A percentile compares a stretch with the other conserved stretches of the same genome.
Conservation (phyloP, 2,329 filamentous ascomycete genomes). For the Fusarium miscanthi region DNA sequence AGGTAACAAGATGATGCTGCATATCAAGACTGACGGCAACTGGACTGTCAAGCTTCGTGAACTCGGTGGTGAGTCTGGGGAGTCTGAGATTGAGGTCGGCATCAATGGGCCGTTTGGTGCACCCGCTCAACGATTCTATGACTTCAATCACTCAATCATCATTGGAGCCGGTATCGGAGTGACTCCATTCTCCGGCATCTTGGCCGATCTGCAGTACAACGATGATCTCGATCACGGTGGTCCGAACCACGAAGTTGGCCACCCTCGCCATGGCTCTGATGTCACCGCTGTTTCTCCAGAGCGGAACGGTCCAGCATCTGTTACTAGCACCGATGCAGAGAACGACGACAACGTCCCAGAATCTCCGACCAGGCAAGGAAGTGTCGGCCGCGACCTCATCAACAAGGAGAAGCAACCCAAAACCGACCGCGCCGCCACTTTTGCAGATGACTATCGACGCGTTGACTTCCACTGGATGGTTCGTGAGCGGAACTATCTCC, state of each 20-base stretch:
- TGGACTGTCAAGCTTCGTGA: conserved; percentile 62
- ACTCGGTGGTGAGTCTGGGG: conserved; percentile 52
- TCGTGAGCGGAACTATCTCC: conserved; percentile 64
- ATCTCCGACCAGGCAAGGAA: not conserved
- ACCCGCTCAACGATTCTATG: conserved; percentile 68
- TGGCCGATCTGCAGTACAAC: conserved; percentile 64
- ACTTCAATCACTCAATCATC: conserved; percentile 66
- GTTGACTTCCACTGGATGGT: conserved; percentile 72
- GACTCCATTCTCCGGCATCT: conserved; percentile 67
- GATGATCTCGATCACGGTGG: conserved; percentile 53
- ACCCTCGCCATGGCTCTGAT: conserved; percentile 13
- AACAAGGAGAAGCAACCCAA: conserved; percentile 30
- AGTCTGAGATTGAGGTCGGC: conserved; percentile 59
- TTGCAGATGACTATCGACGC: conserved; percentile 57
- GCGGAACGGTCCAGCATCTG: not conserved
- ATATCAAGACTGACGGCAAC: conserved; percentile 69
- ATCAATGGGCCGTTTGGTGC: conserved; percentile 69
- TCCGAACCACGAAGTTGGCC: conserved; percentile 20
- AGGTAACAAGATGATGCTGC: conserved; percentile 63
- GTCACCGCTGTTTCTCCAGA: not conserved
- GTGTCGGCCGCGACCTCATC: conserved; percentile 10
- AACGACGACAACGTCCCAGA: not conserved
- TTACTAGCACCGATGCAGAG: not conserved
- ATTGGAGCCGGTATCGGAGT: conserved; percentile 68
- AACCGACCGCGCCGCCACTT: conserved; percentile 39